These are phyloP conservation scores for Starmera quercuum DNA, from an alignment of 805 yeast species.

Conservation along the genomic window DNA sequence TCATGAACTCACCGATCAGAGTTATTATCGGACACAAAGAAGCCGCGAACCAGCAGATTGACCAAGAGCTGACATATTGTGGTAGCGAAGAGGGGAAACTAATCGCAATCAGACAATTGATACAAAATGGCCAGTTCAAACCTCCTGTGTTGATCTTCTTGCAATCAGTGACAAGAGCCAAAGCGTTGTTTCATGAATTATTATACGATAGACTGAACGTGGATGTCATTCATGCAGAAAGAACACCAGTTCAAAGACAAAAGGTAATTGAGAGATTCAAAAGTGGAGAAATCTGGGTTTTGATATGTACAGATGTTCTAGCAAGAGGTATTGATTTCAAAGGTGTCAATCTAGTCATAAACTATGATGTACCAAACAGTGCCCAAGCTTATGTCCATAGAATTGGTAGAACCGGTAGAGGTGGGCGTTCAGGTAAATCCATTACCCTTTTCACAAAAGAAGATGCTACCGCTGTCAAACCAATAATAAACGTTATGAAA, in stretches of 20 bases:
- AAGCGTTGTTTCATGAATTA: slow-evolving; percentile 89
- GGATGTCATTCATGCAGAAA: slow-evolving; percentile 93
- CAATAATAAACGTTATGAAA: slow-evolving; percentile 90
- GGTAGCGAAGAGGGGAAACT: slow-evolving; percentile 96
- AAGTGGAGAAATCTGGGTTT: slow-evolving; percentile 90
- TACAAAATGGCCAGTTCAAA: slow-evolving; percentile 73
- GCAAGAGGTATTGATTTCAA: slow-evolving; percentile 97
- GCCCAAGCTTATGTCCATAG: slow-evolving; percentile 96
- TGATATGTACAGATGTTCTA: slow-evolving; percentile 92
- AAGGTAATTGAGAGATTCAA: slow-evolving; percentile 77
- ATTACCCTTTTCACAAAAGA: slow-evolving; percentile 91
- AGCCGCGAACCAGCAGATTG: slow-evolving; percentile 79
- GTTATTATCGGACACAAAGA: slow-evolving; percentile 90
- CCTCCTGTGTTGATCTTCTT: slow-evolving; percentile 92
- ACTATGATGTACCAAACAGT: slow-evolving; percentile 91
- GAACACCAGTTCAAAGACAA: slow-evolving; percentile 83
- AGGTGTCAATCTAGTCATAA: slow-evolving; percentile 89
- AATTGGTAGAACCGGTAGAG: slow-evolving; percentile 98
- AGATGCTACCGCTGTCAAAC: slow-evolving; percentile 66
- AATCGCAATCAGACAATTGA: slow-evolving; percentile 82
- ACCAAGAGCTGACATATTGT: slow-evolving; percentile 75
- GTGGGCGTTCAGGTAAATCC: slow-evolving; percentile 79
- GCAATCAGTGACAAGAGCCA: slow-evolving; percentile 89
- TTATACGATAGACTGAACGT: slow-evolving; percentile 88
- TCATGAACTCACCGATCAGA: slow-evolving; percentile 72